These are phyloP conservation scores for Coemansia sp. DNA, from an alignment of 192 early-diverging fungal species.

Conservation along the genomic window DNA sequence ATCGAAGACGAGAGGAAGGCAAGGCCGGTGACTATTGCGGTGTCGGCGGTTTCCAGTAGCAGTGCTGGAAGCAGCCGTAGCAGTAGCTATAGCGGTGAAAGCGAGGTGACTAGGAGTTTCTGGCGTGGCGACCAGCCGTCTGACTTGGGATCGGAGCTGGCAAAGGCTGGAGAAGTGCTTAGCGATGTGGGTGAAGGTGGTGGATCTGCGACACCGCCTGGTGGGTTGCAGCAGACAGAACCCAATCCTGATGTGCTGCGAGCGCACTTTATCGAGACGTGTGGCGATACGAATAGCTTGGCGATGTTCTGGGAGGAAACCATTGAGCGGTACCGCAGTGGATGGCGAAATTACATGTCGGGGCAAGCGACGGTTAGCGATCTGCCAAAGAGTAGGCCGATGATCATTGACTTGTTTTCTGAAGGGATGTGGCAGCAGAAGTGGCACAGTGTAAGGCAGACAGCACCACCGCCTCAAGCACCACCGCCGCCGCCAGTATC, in stretches of 20 bases:
- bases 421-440: conserved; percentile 45
- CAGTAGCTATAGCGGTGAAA: background rate
- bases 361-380: conserved; percentile 14
- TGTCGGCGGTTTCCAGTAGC: background rate
- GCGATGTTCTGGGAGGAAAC: conserved; percentile 69
- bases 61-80: background rate
- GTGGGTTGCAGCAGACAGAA: conserved; percentile 26
- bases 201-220: conserved; percentile 37
- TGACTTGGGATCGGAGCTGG: background rate
- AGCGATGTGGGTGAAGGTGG: background rate
- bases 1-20: conserved; percentile 13
- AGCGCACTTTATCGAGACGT: conserved; percentile 65
- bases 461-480: background rate
- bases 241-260: conserved; percentile 65
- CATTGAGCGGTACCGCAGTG: conserved; percentile 39
- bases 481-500: background rate
- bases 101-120: background rate
- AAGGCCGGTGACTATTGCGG: background rate
- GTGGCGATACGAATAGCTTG: conserved; percentile 62
- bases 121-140: conserved; percentile 1
- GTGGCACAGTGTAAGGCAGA: background rate
- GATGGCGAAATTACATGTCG: conserved; percentile 30
- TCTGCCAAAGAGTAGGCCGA: conserved; percentile 24
- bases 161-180: background rate
- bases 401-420: conserved; percentile 47